phyloP scores from a whole-genome alignment of 768 basidiomycete species.

The Termitomyces sp. region DNA sequence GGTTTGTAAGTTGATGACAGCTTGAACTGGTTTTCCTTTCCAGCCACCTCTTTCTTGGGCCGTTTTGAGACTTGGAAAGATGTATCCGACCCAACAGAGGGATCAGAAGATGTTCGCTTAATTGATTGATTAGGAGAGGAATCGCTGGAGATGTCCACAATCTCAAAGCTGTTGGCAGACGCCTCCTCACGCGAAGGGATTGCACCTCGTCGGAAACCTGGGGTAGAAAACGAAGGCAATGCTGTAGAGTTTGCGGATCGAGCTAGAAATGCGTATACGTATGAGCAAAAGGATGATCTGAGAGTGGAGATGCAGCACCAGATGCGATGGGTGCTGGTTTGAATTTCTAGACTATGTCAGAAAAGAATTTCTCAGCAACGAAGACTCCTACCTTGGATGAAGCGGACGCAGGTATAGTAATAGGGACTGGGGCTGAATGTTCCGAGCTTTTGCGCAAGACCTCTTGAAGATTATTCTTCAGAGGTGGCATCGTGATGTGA shows the following conservation, averaged over 20 bases:
- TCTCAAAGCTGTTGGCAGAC: slow-evolving; percentile 16
- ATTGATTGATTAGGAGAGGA: slow-evolving; percentile 25
- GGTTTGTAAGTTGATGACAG: not conserved
- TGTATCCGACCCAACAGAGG: slow-evolving; percentile 22
- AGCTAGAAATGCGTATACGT: slow-evolving; percentile 11
- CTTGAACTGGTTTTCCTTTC: slow-evolving; percentile 30
- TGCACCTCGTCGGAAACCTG: slow-evolving; percentile 31
- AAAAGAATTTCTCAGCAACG: not conserved
- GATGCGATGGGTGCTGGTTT: slow-evolving; percentile 18
- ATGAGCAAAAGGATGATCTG: not conserved
- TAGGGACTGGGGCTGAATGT: not conserved
- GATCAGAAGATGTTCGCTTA: slow-evolving; percentile 37
- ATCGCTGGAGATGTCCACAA: slow-evolving; percentile 32
- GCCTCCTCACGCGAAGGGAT: slow-evolving; percentile 7
- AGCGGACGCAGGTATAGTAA: slow-evolving; percentile 3
- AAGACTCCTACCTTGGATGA: slow-evolving; percentile 15
- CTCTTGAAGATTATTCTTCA: slow-evolving; percentile 36
- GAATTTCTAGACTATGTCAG: slow-evolving; percentile 7
- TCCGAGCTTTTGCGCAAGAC: slow-evolving; percentile 23
- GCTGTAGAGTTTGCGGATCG: slow-evolving; percentile 18
- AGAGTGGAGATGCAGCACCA: slow-evolving; percentile 1
- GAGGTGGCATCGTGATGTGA: slow-evolving; percentile 13
- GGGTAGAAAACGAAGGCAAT: slow-evolving; percentile 39
- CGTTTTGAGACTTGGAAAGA: slow-evolving; percentile 27
- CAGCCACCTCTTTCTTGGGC: slow-evolving; percentile 20